Conservation (phyloP, 306 rosid genomes). For the Vicia villosa region DNA sequence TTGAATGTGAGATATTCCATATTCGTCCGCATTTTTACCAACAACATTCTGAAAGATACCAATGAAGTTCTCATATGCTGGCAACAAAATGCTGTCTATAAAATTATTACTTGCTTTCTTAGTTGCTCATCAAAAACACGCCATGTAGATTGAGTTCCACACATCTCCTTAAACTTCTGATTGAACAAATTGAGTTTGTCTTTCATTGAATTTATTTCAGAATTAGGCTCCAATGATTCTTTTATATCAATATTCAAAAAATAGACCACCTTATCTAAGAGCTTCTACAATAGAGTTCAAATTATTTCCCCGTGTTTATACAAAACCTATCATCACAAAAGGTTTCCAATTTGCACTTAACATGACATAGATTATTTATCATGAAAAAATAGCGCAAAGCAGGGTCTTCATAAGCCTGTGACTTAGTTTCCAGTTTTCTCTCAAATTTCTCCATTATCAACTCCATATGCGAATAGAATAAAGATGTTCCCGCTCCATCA, state of each 20-base stretch:
- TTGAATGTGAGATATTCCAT: conserved; percentile 16
- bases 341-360: conserved; percentile 37
- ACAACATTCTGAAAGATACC: conserved; percentile 50
- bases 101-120: background rate
- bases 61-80: conserved; percentile 69
- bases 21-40: conserved; percentile 59
- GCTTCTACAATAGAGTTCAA: conserved; percentile 51
- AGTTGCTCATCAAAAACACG: background rate
- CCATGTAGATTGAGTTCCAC: background rate
- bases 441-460: conserved; percentile 69
- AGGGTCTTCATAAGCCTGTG: conserved; percentile 52
- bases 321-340: conserved; percentile 56
- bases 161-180: background rate
- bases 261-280: too few relatives aligned
- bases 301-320: conserved; percentile 47
- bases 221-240: conserved; percentile 44
- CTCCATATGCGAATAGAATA: background rate
- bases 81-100: conserved; percentile 41
- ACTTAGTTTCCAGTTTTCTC: conserved; percentile 66
- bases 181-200: background rate
- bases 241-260: too few relatives aligned
- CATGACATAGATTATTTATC: conserved; percentile 59
- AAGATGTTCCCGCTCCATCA: conserved; percentile 11
- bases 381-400: conserved; percentile 58
- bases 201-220: conserved; percentile 46